Percentiles rank a stretch among this genome's conserved stretches.
phyloP scores from a whole-genome alignment of 164 flowering plant species.

The Tinospora cordifolia region DNA sequence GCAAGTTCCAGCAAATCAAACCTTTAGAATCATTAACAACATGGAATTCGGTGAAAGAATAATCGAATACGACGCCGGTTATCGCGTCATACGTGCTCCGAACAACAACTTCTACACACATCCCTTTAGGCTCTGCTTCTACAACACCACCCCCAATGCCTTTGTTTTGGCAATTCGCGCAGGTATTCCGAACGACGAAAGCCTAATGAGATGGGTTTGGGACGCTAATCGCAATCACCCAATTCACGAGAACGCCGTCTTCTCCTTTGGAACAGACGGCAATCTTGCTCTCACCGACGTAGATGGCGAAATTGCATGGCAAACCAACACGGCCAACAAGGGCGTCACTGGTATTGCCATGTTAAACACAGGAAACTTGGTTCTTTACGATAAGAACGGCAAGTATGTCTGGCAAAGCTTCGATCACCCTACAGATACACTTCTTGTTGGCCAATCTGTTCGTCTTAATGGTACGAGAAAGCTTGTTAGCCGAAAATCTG shows the following conservation, averaged over 20 bases:
- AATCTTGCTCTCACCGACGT: not conserved
- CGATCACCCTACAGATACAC: slow-evolving; percentile 25
- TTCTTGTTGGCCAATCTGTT: slow-evolving; percentile 24
- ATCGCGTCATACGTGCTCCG: slow-evolving; percentile 18
- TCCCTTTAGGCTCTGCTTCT: slow-evolving; percentile 29
- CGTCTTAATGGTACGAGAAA: slow-evolving; percentile 3
- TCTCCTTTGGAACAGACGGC: not conserved
- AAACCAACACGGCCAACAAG: slow-evolving; percentile 16
- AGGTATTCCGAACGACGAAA: slow-evolving; percentile 6
- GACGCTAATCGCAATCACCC: not conserved
- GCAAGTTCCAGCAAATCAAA: slow-evolving; percentile 30
- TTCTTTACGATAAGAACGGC: slow-evolving; percentile 17
- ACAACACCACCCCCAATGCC: slow-evolving; percentile 32
- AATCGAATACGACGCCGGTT: slow-evolving; percentile 38
- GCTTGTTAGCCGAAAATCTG: slow-evolving; percentile 21
- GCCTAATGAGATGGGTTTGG: slow-evolving; percentile 22
- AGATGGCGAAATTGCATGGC: not conserved
- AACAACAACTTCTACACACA: not conserved
- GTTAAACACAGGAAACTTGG: slow-evolving; percentile 24
- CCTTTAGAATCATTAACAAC: slow-evolving; percentile 36
- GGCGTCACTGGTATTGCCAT: slow-evolving; percentile 20
- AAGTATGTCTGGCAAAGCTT: slow-evolving; percentile 31
- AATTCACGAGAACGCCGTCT: not conserved
- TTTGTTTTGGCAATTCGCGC: slow-evolving; percentile 20
- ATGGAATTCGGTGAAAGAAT: slow-evolving; percentile 35